Evolutionary conservation across 495 filamentous ascomycete species (phyloP).

Genomic region (Lindgomyces ingoldianus): DNA sequence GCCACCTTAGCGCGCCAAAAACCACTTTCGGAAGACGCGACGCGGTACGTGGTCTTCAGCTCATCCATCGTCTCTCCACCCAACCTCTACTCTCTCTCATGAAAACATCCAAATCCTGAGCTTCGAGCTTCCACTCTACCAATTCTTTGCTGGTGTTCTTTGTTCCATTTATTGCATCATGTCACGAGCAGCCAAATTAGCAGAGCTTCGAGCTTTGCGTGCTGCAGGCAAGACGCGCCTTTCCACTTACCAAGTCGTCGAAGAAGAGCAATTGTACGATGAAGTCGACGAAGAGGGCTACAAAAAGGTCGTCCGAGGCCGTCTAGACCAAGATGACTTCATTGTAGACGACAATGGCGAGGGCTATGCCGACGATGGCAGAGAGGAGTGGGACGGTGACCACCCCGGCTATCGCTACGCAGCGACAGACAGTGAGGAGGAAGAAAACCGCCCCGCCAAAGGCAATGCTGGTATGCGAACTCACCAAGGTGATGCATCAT

Average conservation of each 20-base stretch:
- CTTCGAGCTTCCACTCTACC: not conserved
- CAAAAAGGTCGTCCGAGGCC: constrained; percentile 88
- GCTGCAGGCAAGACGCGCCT: constrained; percentile 87
- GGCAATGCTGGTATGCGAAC: constrained; percentile 61
- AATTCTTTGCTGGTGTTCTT: constrained; percentile 5
- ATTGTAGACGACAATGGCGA: constrained; percentile 64
- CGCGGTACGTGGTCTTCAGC: not conserved
- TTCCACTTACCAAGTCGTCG: constrained; percentile 83
- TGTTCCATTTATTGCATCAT: constrained; percentile 29
- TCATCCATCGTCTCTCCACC: not conserved
- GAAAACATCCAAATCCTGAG: not conserved
- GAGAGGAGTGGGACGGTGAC: constrained; percentile 90
- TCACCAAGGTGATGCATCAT: not conserved
- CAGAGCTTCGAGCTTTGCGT: constrained; percentile 80
- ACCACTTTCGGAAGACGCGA: constrained; percentile 25
- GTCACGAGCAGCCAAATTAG: constrained; percentile 53
- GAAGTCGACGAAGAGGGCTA: constrained; percentile 97
- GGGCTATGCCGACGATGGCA: constrained; percentile 88
- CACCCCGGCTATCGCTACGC: constrained; percentile 58
- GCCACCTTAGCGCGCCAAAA: constrained; percentile 5
- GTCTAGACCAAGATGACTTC: constrained; percentile 93
- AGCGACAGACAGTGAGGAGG: constrained; percentile 68
- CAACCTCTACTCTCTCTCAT: constrained; percentile 9
- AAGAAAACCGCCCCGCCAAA: constrained; percentile 63
- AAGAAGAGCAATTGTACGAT: constrained; percentile 85